Evolutionary conservation across 306 rosid genomes (phyloP).

Genomic region (Cicer bijugum): DNA sequence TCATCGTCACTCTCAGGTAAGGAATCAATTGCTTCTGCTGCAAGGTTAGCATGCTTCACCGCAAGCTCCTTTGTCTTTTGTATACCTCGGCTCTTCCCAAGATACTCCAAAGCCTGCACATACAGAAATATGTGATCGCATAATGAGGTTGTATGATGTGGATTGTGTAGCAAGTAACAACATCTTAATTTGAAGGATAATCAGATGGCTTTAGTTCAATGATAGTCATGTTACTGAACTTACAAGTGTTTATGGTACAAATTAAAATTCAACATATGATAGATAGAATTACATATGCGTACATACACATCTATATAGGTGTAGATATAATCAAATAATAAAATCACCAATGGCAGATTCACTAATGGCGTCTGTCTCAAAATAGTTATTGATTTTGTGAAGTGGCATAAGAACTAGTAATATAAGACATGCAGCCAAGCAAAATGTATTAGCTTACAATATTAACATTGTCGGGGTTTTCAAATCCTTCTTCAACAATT

Average conservation of each 20-base stretch:
- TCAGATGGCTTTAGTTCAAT: conserved; percentile 17
- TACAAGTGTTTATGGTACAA: not conserved
- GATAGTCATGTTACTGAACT: conserved; percentile 8
- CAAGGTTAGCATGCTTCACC: conserved; percentile 76
- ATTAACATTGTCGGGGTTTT: conserved; percentile 70
- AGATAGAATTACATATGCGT: not conserved
- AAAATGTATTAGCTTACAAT: conserved; percentile 61
- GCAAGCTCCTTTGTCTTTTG: conserved; percentile 89
- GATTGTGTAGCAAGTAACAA: not conserved
- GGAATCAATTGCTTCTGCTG: conserved; percentile 87
- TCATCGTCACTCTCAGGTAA: conserved; percentile 69
- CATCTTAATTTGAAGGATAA: conserved; percentile 4
- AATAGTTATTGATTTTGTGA: conserved; percentile 14
- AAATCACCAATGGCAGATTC: conserved; percentile 25
- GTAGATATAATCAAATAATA: not conserved
- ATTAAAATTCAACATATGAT: not conserved
- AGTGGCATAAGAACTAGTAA: conserved; percentile 21
- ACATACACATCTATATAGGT: not conserved
- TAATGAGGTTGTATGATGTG: conserved; percentile 10
- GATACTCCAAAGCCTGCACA: conserved; percentile 86
- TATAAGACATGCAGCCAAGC: conserved; percentile 36
- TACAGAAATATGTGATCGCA: conserved; percentile 10
- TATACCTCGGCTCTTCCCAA: conserved; percentile 81
- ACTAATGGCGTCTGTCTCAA: not conserved
- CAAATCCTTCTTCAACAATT: conserved; percentile 74